Percentiles rank a stretch among this genome's conserved stretches.
Evolutionary conservation across 148 eudicot species (phyloP).

Genomic region (Silene latifolia): DNA sequence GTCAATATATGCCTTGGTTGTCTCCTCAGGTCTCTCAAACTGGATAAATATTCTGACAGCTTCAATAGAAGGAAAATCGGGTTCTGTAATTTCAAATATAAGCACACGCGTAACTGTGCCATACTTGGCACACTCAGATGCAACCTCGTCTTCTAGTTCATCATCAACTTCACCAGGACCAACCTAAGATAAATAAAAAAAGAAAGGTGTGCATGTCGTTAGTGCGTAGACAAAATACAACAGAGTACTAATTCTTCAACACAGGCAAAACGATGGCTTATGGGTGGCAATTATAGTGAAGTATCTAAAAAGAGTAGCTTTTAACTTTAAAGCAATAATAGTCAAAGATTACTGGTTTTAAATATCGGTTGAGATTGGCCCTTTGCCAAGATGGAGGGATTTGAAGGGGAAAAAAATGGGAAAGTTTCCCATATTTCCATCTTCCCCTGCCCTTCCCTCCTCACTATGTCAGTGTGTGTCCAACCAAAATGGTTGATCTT

Average conservation of each 20-base stretch:
- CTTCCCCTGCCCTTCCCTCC: too few relatives aligned
- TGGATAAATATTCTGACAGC: slow-evolving; percentile 94
- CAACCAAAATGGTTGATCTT: not conserved
- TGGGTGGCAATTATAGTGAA: too few relatives aligned
- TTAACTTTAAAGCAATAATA: not conserved
- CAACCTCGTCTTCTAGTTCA: slow-evolving; percentile 87
- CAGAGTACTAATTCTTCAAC: too few relatives aligned
- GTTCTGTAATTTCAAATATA: slow-evolving; percentile 93
- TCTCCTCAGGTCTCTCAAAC: slow-evolving; percentile 87
- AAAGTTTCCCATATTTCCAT: too few relatives aligned
- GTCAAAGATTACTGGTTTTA: not conserved
- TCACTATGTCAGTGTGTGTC: too few relatives aligned
- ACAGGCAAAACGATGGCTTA: too few relatives aligned
- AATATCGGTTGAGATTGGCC: not conserved
- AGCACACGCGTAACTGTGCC: slow-evolving; percentile 88
- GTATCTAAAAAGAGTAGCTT: too few relatives aligned
- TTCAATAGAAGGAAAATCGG: slow-evolving; percentile 72
- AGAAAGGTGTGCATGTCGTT: not conserved
- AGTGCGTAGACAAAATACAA: too few relatives aligned
- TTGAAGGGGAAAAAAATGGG: too few relatives aligned
- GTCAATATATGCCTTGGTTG: slow-evolving; percentile 83
- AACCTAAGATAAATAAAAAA: slow-evolving; percentile 47
- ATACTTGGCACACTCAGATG: slow-evolving; percentile 79
- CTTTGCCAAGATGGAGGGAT: not conserved
- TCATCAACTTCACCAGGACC: slow-evolving; percentile 99